Percentiles rank a stretch among this genome's conserved stretches.
phyloP scores from a whole-genome alignment of 2,329 filamentous ascomycete species.

The Mycosphaerella arachidis region DNA sequence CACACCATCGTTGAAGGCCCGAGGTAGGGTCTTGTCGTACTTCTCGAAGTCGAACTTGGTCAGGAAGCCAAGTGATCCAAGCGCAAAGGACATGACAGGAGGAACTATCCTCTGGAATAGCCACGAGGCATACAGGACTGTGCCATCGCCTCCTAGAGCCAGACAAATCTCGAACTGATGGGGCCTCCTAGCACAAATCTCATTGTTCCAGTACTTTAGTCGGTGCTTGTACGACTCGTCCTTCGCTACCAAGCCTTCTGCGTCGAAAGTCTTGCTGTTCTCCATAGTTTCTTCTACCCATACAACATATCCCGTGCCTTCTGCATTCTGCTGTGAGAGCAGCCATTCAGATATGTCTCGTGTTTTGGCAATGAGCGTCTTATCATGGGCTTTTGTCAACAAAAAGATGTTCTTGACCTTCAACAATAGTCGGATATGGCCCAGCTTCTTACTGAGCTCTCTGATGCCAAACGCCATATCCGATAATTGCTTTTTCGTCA shows the following conservation, averaged over 20 bases:
- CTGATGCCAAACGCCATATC: conserved; percentile 97
- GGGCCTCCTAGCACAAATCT: conserved; percentile 70
- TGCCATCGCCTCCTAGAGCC: conserved; percentile 80
- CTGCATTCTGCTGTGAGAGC: conserved; percentile 59
- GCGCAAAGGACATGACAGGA: conserved; percentile 82
- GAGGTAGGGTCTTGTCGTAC: conserved; percentile 63
- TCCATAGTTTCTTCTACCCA: conserved; percentile 73
- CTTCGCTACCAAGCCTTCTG: conserved; percentile 61
- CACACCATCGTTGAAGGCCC: conserved; percentile 75
- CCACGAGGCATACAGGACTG: conserved; percentile 93
- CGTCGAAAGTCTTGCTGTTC: conserved; percentile 68
- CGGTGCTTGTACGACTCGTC: conserved; percentile 53
- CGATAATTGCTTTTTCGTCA: conserved; percentile 90
- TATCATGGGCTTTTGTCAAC: conserved; percentile 87
- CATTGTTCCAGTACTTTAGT: conserved; percentile 76
- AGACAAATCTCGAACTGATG: conserved; percentile 92
- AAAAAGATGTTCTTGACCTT: conserved; percentile 80
- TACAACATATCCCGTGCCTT: conserved; percentile 64
- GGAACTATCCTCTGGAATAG: conserved; percentile 93
- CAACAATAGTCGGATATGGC: conserved; percentile 76
- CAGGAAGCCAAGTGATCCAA: conserved; percentile 89
- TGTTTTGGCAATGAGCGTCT: conserved; percentile 70
- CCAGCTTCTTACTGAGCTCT: conserved; percentile 79
- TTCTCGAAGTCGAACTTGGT: conserved; percentile 92
- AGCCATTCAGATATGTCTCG: conserved; percentile 77